These are phyloP conservation scores for Biscutella auriculata DNA, from an alignment of 441 rosid species.

Conservation along the genomic window DNA sequence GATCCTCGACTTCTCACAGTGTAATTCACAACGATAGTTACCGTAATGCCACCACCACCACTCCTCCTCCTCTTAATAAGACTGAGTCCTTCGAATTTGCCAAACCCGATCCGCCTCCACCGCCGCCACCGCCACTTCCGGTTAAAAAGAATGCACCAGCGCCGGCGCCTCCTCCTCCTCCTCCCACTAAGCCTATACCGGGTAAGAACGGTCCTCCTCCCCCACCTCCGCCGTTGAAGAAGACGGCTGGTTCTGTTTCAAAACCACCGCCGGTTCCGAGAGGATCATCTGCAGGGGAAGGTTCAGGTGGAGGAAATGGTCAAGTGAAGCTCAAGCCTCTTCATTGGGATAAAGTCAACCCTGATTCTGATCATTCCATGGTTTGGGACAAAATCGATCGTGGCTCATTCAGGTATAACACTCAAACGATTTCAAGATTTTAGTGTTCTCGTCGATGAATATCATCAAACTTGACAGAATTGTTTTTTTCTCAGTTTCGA, in stretches of 20 bases:
- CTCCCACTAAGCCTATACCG: slow-evolving; percentile 22
- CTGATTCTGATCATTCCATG: slow-evolving; percentile 61
- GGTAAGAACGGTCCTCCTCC: slow-evolving; percentile 23
- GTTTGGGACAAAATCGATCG: slow-evolving; percentile 83
- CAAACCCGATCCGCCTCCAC: slow-evolving; percentile 19
- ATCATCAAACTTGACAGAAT: background rate
- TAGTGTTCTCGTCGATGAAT: background rate
- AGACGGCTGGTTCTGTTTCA: slow-evolving; percentile 12
- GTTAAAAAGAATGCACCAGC: too few species aligned
- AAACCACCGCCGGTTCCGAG: slow-evolving; percentile 31
- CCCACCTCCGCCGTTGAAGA: slow-evolving; percentile 34
- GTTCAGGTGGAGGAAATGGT: slow-evolving; percentile 22
- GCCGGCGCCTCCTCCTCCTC: slow-evolving; percentile 24
- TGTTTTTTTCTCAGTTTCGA: slow-evolving; percentile 44
- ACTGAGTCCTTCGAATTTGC: slow-evolving; percentile 12
- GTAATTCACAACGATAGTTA: slow-evolving; percentile 20
- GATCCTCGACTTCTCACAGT: slow-evolving; percentile 47
- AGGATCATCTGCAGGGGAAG: slow-evolving; percentile 11
- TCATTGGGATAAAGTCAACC: slow-evolving; percentile 89
- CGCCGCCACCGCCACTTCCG: slow-evolving; percentile 13
- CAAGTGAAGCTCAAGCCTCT: slow-evolving; percentile 74
- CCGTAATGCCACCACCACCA: slow-evolving; percentile 1
- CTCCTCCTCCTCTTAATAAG: slow-evolving; percentile 8
- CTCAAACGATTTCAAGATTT: too few species aligned
- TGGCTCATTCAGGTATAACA: slow-evolving; percentile 89